phyloP scores from a whole-genome alignment of 164 flowering plant genomes.

The Santalum album region DNA sequence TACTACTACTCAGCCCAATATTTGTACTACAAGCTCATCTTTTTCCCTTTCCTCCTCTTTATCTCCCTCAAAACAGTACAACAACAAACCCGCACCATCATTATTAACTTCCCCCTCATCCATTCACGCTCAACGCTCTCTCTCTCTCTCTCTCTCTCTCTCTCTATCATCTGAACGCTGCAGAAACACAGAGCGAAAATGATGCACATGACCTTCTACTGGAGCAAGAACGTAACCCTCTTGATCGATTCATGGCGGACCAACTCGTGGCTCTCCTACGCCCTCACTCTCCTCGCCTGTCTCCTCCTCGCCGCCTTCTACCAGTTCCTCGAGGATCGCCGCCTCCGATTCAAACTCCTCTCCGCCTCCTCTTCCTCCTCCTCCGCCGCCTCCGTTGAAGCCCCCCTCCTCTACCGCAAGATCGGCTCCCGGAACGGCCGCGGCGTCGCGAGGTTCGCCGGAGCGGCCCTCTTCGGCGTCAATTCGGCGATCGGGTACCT shows the following conservation, averaged over 20 bases:
- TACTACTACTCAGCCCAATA: too few species aligned
- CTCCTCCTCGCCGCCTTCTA: slow-evolving; percentile 59
- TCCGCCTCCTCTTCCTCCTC: slow-evolving; percentile 2
- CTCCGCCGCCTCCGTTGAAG: neutral
- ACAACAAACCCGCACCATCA: too few species aligned
- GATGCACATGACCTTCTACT: slow-evolving; percentile 99
- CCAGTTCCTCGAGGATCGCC: slow-evolving; percentile 74
- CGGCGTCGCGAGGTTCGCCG: slow-evolving; percentile 15
- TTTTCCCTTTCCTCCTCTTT: too few species aligned
- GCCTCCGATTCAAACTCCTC: slow-evolving; percentile 36
- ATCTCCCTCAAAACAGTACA: too few species aligned
- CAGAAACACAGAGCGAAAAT: too few species aligned
- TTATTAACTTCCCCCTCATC: too few species aligned
- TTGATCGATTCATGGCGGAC: slow-evolving; percentile 70
- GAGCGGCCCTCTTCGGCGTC: slow-evolving; percentile 38
- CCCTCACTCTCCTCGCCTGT: slow-evolving; percentile 49
- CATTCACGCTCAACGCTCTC: too few species aligned
- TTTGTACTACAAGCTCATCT: too few species aligned
- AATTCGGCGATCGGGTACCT: slow-evolving; percentile 52
- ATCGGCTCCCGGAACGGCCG: slow-evolving; percentile 6
- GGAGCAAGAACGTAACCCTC: slow-evolving; percentile 62
- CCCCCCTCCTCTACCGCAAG: slow-evolving; percentile 9
- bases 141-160: slow-evolving; percentile 3
- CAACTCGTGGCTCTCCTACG: slow-evolving; percentile 51
- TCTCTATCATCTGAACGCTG: neutral